A percentile compares a stretch with the other conserved stretches of the same genome.
phyloP scores from a whole-genome alignment of 2,329 filamentous ascomycete genomes.

The Colletotrichum sp. region DNA sequence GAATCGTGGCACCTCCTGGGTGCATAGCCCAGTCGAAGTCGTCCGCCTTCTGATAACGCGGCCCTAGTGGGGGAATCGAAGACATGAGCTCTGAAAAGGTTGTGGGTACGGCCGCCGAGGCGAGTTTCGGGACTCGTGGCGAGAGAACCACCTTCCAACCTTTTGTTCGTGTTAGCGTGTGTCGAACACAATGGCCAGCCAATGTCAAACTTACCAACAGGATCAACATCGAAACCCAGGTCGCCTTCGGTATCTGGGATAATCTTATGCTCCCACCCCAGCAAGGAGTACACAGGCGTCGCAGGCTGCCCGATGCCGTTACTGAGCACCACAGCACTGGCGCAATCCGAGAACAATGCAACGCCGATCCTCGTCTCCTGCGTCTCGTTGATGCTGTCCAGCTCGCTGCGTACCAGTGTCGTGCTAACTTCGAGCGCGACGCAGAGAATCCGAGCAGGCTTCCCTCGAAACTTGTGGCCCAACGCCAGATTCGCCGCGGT shows the following conservation, averaged over 20 bases:
- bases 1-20: constrained; percentile 70
- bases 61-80: constrained; percentile 50
- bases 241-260: constrained; percentile 67
- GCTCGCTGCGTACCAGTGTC: constrained; percentile 66
- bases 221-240: constrained; percentile 70
- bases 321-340: constrained; percentile 68
- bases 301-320: constrained; percentile 60
- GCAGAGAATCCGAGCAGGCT: constrained; percentile 68
- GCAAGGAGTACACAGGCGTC: constrained; percentile 60
- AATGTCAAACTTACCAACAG: constrained; percentile 50
- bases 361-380: constrained; percentile 70
- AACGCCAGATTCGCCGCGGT: constrained; percentile 72
- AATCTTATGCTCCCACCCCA: constrained; percentile 69
- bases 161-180: constrained; percentile 25
- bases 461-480: constrained; percentile 62
- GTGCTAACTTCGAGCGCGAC: constrained; percentile 69
- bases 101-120: constrained; percentile 54
- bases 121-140: constrained; percentile 63
- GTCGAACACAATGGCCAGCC: neutral
- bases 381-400: constrained; percentile 64
- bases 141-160: constrained; percentile 73
- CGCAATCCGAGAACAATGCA: constrained; percentile 73
- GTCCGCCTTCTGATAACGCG: constrained; percentile 46
- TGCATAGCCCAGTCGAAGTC: constrained; percentile 79
- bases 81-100: constrained; percentile 61